Evolutionary conservation across 331 rosid genomes (phyloP).

Genomic region (Cucumis variabilis): DNA sequence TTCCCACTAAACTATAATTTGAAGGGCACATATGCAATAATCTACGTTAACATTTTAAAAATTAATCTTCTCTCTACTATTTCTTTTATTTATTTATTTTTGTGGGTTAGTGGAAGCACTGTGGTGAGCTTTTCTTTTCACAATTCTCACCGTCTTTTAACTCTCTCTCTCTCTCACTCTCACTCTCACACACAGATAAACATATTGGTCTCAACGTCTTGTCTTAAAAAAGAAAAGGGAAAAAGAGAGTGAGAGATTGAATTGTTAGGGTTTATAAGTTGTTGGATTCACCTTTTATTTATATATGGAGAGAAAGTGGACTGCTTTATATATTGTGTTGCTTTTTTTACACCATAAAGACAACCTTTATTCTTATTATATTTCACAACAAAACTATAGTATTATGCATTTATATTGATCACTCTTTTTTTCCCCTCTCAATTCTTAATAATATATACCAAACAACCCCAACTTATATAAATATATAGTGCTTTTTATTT

Average conservation of each 20-base stretch:
- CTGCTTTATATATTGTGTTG: conserved; percentile 40
- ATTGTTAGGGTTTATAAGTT: conserved; percentile 29
- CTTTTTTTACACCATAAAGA: conserved; percentile 43
- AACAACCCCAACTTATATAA: too few species aligned
- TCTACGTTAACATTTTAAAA: background rate
- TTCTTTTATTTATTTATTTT: too few species aligned
- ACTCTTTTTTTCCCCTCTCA: background rate
- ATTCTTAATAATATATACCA: too few species aligned
- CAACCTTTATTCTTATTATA: conserved; percentile 46
- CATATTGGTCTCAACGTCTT: conserved; percentile 26
- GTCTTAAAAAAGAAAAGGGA: conserved; percentile 33
- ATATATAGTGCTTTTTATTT: background rate
- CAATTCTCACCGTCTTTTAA: background rate
- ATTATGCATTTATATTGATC: background rate
- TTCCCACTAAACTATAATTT: background rate
- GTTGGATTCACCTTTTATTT: conserved; percentile 37
- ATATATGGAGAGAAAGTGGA: conserved; percentile 47
- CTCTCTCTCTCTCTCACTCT: background rate
- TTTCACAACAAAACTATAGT: background rate
- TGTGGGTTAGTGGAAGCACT: background rate
- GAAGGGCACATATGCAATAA: background rate
- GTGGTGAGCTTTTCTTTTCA: background rate
- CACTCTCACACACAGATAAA: background rate
- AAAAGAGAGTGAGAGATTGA: background rate
- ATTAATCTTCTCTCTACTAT: too few species aligned